phyloP scores from a whole-genome alignment of 2,329 filamentous ascomycete species.

The Cladorrhinum sp. region DNA sequence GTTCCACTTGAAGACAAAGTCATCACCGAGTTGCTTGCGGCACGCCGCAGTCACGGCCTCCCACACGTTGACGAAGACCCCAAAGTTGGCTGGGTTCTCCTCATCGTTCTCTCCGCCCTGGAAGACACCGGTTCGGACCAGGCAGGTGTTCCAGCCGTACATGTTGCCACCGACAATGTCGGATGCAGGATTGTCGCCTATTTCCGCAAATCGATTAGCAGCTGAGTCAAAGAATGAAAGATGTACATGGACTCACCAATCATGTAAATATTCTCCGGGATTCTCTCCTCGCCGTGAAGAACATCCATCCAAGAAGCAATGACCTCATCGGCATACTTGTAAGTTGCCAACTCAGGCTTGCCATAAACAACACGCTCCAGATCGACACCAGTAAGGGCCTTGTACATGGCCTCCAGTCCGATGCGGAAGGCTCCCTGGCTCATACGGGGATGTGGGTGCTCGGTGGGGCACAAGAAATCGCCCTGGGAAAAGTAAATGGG shows the following conservation, averaged over 20 bases:
- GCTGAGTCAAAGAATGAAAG: neutral
- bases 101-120: constrained; percentile 73
- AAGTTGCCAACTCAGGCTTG: constrained; percentile 72
- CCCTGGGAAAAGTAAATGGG: constrained; percentile 64
- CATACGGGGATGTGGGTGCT: constrained; percentile 65
- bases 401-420: constrained; percentile 70
- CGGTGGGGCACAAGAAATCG: constrained; percentile 55
- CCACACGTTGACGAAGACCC: constrained; percentile 70
- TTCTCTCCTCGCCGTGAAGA: constrained; percentile 67
- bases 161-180: constrained; percentile 76
- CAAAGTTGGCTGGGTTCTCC: constrained; percentile 73
- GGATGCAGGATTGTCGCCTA: constrained; percentile 65
- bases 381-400: constrained; percentile 64
- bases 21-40: constrained; percentile 66
- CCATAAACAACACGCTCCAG: constrained; percentile 75
- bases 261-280: constrained; percentile 73
- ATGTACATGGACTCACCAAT: constrained; percentile 43
- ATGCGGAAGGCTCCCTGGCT: constrained; percentile 75
- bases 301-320: constrained; percentile 72
- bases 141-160: constrained; percentile 78
- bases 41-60: constrained; percentile 67
- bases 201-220: neutral
- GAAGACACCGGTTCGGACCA: constrained; percentile 76
- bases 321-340: constrained; percentile 74
- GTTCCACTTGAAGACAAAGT: constrained; percentile 72